These are phyloP conservation scores for Termitomyces sp. DNA, from an alignment of 768 basidiomycete genomes.

Conservation along the genomic window DNA sequence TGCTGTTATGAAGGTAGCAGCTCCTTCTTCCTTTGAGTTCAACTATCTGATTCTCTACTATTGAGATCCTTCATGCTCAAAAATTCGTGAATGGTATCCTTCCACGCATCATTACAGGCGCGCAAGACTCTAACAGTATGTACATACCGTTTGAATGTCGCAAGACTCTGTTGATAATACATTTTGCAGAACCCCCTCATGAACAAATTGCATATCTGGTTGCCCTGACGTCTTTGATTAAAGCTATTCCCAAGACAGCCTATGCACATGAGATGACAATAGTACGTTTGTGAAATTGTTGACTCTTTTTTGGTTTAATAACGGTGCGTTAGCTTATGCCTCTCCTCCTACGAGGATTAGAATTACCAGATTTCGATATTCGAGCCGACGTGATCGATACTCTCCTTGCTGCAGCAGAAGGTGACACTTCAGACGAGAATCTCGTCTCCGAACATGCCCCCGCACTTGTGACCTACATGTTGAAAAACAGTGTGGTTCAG, in stretches of 20 bases:
- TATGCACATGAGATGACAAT: constrained; percentile 68
- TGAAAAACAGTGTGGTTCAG: constrained; percentile 56
- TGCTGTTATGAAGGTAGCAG: constrained; percentile 70
- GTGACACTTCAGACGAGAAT: constrained; percentile 45
- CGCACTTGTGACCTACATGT: constrained; percentile 67
- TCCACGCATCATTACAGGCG: constrained; percentile 71
- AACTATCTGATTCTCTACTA: not conserved
- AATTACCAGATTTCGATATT: constrained; percentile 70
- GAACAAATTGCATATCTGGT: constrained; percentile 74
- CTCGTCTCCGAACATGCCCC: constrained; percentile 67
- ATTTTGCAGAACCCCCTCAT: constrained; percentile 21
- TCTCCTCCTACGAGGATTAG: constrained; percentile 80
- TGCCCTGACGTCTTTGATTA: constrained; percentile 79
- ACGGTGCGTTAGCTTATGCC: constrained; percentile 69
- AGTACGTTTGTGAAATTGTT: constrained; percentile 32
- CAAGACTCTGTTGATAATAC: not conserved
- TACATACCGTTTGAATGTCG: not conserved
- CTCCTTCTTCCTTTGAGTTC: not conserved
- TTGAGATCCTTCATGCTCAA: constrained; percentile 71
- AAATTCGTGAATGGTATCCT: constrained; percentile 72
- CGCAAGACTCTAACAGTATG: constrained; percentile 55
- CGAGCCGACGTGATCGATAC: constrained; percentile 81
- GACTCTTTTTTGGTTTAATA: not conserved
- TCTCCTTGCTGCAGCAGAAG: constrained; percentile 67
- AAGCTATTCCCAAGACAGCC: constrained; percentile 72